phyloP scores from a whole-genome alignment of 805 yeast genomes.

The Metschnikowia arizonensis region DNA sequence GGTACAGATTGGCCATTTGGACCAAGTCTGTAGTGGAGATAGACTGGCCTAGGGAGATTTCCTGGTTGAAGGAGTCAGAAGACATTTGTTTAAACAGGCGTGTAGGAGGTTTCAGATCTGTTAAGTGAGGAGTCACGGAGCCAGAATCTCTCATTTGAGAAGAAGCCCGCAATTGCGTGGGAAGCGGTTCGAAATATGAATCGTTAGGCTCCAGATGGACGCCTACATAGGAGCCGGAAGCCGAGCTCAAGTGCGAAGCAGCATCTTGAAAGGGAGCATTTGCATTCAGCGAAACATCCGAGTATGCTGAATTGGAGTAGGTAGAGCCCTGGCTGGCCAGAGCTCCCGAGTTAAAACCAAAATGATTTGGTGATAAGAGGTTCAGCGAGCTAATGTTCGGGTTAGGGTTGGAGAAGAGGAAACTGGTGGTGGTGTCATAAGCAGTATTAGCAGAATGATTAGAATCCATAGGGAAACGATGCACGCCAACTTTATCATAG shows the following conservation, averaged over 20 bases:
- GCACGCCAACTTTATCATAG: not conserved
- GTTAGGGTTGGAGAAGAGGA: slow-evolving; percentile 12
- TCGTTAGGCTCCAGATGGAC: not conserved
- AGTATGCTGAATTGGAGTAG: slow-evolving; percentile 24
- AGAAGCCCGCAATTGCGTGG: not conserved
- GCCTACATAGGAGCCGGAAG: slow-evolving; percentile 2
- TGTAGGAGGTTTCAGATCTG: no score
- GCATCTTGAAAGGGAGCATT: slow-evolving; percentile 38
- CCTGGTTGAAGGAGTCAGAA: slow-evolving; percentile 27
- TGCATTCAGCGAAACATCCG: slow-evolving; percentile 37
- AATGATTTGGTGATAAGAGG: slow-evolving; percentile 17
- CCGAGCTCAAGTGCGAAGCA: slow-evolving; percentile 26
- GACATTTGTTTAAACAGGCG: no score
- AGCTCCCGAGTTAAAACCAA: slow-evolving; percentile 9
- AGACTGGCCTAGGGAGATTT: slow-evolving; percentile 38
- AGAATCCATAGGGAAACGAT: not conserved
- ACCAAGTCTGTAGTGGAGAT: slow-evolving; percentile 33
- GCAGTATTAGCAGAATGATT: not conserved
- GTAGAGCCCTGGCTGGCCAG: slow-evolving; percentile 12
- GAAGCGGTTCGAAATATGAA: slow-evolving; percentile 6
- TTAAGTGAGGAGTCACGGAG: not conserved
- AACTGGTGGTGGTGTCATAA: not conserved
- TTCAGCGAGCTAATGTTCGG: slow-evolving; percentile 15
- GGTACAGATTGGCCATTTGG: slow-evolving; percentile 1
- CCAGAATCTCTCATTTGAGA: not conserved